These are phyloP conservation scores for Boletales sp. DNA, from an alignment of 768 basidiomycete species.

Conservation along the genomic window DNA sequence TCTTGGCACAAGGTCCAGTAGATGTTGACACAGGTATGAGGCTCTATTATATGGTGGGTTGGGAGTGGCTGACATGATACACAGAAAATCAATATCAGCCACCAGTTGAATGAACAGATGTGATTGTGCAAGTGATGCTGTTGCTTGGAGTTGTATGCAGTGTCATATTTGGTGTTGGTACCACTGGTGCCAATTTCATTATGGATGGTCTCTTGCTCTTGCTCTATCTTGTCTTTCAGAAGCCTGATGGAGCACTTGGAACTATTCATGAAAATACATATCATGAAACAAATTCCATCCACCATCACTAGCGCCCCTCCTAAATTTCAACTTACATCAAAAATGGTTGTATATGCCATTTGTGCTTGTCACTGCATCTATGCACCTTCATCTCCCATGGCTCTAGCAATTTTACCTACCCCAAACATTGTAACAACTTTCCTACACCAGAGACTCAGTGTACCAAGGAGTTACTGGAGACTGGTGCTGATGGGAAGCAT, in stretches of 20 bases:
- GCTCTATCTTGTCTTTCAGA: slow-evolving; percentile 1
- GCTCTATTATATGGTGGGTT: too few relatives aligned
- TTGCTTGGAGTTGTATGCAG: not conserved
- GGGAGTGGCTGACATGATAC: too few relatives aligned
- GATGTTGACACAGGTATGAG: too few relatives aligned
- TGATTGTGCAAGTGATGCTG: too few relatives aligned
- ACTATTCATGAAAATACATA: not conserved
- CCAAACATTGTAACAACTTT: not conserved
- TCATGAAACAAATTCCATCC: not conserved
- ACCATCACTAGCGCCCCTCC: not conserved
- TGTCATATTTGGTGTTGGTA: slow-evolving; percentile 15
- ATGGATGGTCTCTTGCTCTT: slow-evolving; percentile 8
- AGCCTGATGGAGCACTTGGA: not conserved
- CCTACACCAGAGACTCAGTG: not conserved
- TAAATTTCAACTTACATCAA: not conserved
- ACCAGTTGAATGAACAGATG: too few relatives aligned
- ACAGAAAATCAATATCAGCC: too few relatives aligned
- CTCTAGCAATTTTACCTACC: not conserved
- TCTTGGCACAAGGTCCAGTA: too few relatives aligned
- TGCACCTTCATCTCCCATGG: not conserved
- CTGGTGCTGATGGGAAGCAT: too few relatives aligned
- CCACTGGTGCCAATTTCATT: slow-evolving; percentile 13
- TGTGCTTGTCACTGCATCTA: slow-evolving; percentile 8
- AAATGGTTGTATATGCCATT: not conserved
- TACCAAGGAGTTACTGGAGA: not conserved